Conservation (phyloP, 495 filamentous ascomycete species). For the Penicillium subrubescens region DNA sequence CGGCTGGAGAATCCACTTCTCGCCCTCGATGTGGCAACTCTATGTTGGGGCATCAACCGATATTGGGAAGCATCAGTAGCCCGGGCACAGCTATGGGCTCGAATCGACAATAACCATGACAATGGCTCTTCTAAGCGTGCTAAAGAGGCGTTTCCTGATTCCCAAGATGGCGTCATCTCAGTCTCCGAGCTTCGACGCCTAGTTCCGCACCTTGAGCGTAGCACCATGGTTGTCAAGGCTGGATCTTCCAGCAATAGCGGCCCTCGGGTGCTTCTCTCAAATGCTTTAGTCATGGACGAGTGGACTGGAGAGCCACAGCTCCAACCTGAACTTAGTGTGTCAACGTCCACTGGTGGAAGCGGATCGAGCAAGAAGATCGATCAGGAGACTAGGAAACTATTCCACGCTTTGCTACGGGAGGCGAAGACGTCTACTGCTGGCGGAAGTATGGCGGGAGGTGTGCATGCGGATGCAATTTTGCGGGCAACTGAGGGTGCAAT, state of each 20-base stretch:
- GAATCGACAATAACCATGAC: constrained; percentile 32
- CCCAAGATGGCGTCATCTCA: constrained; percentile 18
- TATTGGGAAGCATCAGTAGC: constrained; percentile 46
- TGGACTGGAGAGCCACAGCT: constrained; percentile 48
- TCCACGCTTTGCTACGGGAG: constrained; percentile 40
- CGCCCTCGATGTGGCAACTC: constrained; percentile 43
- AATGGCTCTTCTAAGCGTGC: constrained; percentile 2
- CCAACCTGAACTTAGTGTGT: constrained; percentile 37
- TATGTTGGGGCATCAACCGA: constrained; percentile 47
- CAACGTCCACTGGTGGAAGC: constrained; percentile 18
- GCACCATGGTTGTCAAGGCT: constrained; percentile 40
- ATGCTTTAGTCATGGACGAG: constrained; percentile 37
- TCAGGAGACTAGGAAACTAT: constrained; percentile 43
- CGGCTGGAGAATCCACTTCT: constrained; percentile 40
- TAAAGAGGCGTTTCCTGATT: not conserved
- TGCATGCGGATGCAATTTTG: constrained; percentile 34
- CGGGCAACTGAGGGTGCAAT: constrained; percentile 40
- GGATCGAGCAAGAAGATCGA: constrained; percentile 33
- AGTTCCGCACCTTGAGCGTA: constrained; percentile 43
- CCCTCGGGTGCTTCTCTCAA: constrained; percentile 36
- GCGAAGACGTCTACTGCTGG: constrained; percentile 14
- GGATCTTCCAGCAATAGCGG: constrained; percentile 10
- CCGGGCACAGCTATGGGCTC: constrained; percentile 43
- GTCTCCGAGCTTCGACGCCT: constrained; percentile 33
- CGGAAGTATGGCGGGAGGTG: constrained; percentile 10